Conservation (phyloP, 208 protist genomes). For the Kentomonas sorsogonicus region DNA sequence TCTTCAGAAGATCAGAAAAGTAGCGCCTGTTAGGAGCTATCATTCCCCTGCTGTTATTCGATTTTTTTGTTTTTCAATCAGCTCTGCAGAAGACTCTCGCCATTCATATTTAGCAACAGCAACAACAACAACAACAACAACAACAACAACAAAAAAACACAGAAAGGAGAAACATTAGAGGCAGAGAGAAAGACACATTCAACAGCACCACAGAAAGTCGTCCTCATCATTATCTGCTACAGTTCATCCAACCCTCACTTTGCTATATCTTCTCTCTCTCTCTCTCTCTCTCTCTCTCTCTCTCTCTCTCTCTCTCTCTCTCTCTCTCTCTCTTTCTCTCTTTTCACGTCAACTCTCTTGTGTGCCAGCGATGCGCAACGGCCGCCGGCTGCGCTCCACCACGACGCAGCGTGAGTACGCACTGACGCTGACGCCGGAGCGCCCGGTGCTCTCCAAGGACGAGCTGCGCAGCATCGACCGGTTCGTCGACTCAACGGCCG, state of each 20-base stretch:
- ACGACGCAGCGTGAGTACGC: conserved; percentile 53
- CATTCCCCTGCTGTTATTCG: too few relatives aligned
- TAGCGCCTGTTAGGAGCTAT: too few relatives aligned
- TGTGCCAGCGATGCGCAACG: too few relatives aligned
- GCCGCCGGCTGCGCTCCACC: conserved; percentile 26
- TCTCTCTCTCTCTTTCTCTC: conserved; percentile 1
- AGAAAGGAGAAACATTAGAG: too few relatives aligned
- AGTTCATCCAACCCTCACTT: neutral
- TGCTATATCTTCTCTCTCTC: conserved; percentile 8
- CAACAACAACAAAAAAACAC: too few relatives aligned
- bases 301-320: conserved; percentile 8
- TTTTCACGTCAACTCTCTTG: neutral
- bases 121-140: too few relatives aligned
- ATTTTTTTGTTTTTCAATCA: too few relatives aligned
- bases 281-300: neutral
- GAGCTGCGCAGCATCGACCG: conserved; percentile 50
- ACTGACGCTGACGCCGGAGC: conserved; percentile 36
- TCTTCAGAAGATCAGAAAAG: too few relatives aligned
- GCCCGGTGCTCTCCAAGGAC: conserved; percentile 41
- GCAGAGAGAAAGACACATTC: too few relatives aligned
- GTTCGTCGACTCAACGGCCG: conserved; percentile 40
- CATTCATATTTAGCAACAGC: too few relatives aligned
- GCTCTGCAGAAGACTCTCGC: too few relatives aligned
- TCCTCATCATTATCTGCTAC: neutral
- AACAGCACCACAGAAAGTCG: too few relatives aligned